phyloP scores from a whole-genome alignment of 805 yeast genomes.

The Kodamaea restingae region DNA sequence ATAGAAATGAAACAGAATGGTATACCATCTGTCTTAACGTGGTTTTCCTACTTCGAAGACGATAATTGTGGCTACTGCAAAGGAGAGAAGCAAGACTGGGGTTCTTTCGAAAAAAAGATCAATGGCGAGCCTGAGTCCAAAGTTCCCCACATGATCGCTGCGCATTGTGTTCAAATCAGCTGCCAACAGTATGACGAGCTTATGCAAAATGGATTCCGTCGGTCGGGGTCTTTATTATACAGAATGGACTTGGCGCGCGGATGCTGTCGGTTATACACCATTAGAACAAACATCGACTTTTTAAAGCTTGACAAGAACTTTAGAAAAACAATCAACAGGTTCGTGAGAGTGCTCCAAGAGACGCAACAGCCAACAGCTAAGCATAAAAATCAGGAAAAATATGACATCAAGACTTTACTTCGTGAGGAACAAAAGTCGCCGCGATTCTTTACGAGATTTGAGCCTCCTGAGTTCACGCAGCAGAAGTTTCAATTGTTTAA shows the following conservation, averaged over 20 bases:
- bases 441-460: slow-evolving; percentile 45
- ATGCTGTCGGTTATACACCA: slow-evolving; percentile 79
- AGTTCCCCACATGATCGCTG: slow-evolving; percentile 27
- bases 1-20: no score
- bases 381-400: slow-evolving; percentile 11
- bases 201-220: slow-evolving; percentile 70
- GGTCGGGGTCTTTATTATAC: slow-evolving; percentile 69
- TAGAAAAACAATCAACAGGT: slow-evolving; percentile 60
- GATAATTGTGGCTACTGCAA: slow-evolving; percentile 68
- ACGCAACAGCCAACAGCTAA: slow-evolving; percentile 8
- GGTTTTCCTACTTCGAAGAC: slow-evolving; percentile 43
- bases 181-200: slow-evolving; percentile 55
- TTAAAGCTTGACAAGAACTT: slow-evolving; percentile 61
- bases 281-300: slow-evolving; percentile 51
- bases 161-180: slow-evolving; percentile 43
- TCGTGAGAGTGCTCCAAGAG: slow-evolving; percentile 33
- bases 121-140: slow-evolving; percentile 12
- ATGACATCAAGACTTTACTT: slow-evolving; percentile 30
- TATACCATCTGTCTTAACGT: slow-evolving; percentile 30
- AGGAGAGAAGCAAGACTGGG: slow-evolving; percentile 39
- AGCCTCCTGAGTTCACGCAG: slow-evolving; percentile 45
- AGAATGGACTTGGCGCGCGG: slow-evolving; percentile 63
- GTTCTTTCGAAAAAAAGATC: slow-evolving; percentile 35
- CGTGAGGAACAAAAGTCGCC: slow-evolving; percentile 36
- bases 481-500: slow-evolving; percentile 63